Evolutionary conservation across 2,329 filamentous ascomycete genomes (phyloP).

Genomic region (Botrytis porri): DNA sequence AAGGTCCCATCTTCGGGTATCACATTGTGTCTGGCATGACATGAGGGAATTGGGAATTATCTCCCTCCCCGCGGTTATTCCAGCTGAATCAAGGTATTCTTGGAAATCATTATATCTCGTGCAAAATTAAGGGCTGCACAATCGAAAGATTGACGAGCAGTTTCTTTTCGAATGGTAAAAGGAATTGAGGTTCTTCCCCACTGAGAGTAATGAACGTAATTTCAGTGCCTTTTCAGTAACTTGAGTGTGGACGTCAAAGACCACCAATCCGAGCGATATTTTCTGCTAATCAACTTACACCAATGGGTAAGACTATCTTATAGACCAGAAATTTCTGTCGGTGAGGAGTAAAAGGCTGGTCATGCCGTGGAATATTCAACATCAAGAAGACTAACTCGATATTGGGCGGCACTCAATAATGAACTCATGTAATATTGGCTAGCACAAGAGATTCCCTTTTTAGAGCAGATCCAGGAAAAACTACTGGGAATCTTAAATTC

Average conservation of each 20-base stretch:
- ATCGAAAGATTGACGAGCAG: background rate
- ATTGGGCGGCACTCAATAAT: background rate
- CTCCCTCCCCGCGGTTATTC: background rate
- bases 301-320: background rate
- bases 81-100: background rate
- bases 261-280: background rate
- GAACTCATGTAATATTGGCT: background rate
- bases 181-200: background rate
- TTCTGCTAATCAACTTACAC: background rate
- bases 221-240: background rate
- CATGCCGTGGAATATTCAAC: background rate
- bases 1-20: background rate
- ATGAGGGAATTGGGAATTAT: background rate
- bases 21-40: background rate
- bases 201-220: background rate
- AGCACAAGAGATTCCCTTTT: background rate
- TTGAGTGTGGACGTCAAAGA: background rate
- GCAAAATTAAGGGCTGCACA: background rate
- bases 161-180: background rate
- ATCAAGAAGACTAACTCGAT: background rate
- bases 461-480: background rate
- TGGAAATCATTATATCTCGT: background rate
- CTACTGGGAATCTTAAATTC: no score
- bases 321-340: background rate
- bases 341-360: background rate